phyloP scores from a whole-genome alignment of 176 grass and related monocot genomes.

The Aegilops longissima region DNA sequence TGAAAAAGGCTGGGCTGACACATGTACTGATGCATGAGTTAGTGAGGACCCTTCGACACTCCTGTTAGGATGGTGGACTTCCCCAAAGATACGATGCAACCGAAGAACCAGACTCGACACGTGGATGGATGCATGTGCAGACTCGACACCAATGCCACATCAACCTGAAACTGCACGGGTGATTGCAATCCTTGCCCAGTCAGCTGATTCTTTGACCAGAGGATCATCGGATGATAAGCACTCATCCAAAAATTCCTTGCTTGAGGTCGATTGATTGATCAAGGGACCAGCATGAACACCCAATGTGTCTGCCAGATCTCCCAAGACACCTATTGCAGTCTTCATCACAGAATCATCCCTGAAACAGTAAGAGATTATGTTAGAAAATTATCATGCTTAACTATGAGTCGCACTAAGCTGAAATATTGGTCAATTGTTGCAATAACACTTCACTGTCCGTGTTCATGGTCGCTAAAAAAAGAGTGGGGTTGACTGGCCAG shows the following conservation, averaged over 20 bases:
- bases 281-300: slow-evolving; percentile 66
- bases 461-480: background rate
- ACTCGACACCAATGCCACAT: slow-evolving; percentile 32
- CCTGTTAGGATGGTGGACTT: slow-evolving; percentile 40
- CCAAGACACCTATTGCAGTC: slow-evolving; percentile 78
- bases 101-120: slow-evolving; percentile 52
- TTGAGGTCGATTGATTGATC: slow-evolving; percentile 61
- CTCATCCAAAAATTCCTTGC: slow-evolving; percentile 73
- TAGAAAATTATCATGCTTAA: background rate
- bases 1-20: slow-evolving; percentile 36
- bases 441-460: background rate
- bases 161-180: slow-evolving; percentile 79
- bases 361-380: slow-evolving; percentile 10
- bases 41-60: slow-evolving; percentile 57
- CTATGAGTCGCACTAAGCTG: background rate
- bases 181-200: slow-evolving; percentile 78
- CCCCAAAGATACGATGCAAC: slow-evolving; percentile 56
- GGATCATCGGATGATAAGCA: slow-evolving; percentile 78
- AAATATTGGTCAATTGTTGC: background rate
- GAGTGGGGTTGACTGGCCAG: background rate
- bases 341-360: slow-evolving; percentile 97
- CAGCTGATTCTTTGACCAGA: slow-evolving; percentile 73
- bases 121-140: slow-evolving; percentile 55
- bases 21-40: slow-evolving; percentile 66
- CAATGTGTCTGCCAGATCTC: slow-evolving; percentile 84